Base-by-base conservation (phyloP, 2,329 filamentous ascomycete genomes). In the Trichoderma oligosporum region DNA sequence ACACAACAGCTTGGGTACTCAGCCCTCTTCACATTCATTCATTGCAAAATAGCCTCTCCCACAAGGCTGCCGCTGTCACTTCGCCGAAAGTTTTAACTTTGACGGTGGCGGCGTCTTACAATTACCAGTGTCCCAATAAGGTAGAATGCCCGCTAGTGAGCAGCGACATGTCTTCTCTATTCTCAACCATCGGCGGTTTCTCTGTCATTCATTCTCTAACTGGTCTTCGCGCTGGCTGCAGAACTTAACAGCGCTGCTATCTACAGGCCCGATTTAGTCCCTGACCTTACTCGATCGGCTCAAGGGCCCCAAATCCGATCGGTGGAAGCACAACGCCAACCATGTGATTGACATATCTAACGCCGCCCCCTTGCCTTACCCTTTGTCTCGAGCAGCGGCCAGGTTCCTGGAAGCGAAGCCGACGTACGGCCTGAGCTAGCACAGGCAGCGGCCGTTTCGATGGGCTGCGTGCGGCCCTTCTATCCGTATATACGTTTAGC, bases 321-420 rank as follows among this genome's bases (percentile, higher is more conserved):
- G 42, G 14, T 47, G 35, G 22, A 53, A 51, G 42, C 22, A 35
- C 48, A 41, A 44, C 36, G 7, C 48, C 38, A 36, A 52, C 45
- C 56, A 53, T 41, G 47, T 48, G 56, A 53, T 47, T 36, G 9
- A 48, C 47, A 39, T 47, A 22, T 53, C 36, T 46, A 55, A 31
- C 51, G 16, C 41, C 51, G 41, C 46, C 51, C 51, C 51, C 51
- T 49, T 44, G 27, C 54, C 29, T 55, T 11, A 16, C 24, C 33
- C n/a, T 20, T 24, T 55, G 51, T 55, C 51, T 55, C 41, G 51
- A 55, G 41, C 41, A 38, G 33, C 24, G 35, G 47, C 47, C 31
- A 36, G 25, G 31, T 27, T 46, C 38, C 51, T 55, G 51, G 39
- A 45, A 54, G n/a, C 24, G 51, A 35, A 39, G 27, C 44, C 41